These are phyloP conservation scores for Pisolithus marmoratus DNA, from an alignment of 768 basidiomycete species.

Conservation along the genomic window DNA sequence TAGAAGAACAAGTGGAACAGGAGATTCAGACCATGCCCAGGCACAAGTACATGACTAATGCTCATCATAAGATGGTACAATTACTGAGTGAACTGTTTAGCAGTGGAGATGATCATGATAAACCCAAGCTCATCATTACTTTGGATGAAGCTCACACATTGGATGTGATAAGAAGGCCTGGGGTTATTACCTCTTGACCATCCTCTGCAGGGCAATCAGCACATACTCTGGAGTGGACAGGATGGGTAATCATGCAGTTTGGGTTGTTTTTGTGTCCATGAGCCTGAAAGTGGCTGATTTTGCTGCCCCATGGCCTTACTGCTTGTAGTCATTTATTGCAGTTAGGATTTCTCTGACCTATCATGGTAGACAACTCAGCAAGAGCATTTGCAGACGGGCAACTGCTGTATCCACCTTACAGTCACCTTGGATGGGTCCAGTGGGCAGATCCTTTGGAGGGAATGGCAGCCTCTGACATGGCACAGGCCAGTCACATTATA, in stretches of 20 bases:
- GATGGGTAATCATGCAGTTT: background rate
- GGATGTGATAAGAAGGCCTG: no score
- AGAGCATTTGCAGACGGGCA: background rate
- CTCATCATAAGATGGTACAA: no score
- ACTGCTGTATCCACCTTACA: background rate
- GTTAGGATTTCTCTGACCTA: background rate
- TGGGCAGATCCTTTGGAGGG: background rate
- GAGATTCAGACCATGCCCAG: no score
- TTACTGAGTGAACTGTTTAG: no score
- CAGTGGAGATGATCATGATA: no score
- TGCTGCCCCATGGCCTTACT: background rate
- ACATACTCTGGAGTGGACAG: background rate
- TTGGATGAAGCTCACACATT: no score
- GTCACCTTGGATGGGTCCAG: conserved; percentile 5
- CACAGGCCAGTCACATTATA: background rate
- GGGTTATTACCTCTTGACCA: background rate
- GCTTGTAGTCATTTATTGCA: background rate
- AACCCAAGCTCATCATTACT: no score
- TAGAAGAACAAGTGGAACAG: no score
- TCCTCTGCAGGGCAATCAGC: background rate
- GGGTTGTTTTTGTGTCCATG: conserved; percentile 3
- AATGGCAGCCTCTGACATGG: background rate
- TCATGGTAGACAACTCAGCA: background rate
- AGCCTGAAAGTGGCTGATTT: background rate
- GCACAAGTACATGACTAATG: no score